Conservation (phyloP, 1,284 basidiomycete species). For the Rhodotorula sp. region DNA sequence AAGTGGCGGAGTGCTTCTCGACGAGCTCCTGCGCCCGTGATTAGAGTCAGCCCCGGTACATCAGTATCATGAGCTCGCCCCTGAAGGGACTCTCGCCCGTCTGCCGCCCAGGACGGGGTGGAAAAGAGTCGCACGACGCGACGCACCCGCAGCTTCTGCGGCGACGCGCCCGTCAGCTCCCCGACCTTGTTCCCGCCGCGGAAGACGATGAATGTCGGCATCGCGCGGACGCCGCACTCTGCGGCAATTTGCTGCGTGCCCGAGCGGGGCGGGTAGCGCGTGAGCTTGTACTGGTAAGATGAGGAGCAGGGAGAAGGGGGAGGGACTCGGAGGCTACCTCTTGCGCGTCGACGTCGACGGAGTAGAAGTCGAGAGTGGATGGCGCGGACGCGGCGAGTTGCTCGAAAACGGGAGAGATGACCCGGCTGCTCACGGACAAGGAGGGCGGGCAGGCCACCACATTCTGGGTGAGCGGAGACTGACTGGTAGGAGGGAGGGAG, state of each 20-base stretch:
- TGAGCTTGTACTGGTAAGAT: no score
- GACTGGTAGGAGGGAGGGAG: not conserved
- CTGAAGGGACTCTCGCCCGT: no score
- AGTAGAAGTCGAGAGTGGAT: slow-evolving; percentile 66
- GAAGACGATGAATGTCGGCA: slow-evolving; percentile 79
- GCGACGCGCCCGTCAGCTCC: slow-evolving; percentile 65
- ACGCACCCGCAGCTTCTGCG: slow-evolving; percentile 56
- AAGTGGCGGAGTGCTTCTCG: not conserved
- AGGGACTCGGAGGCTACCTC: slow-evolving; percentile 56
- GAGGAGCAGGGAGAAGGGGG: slow-evolving; percentile 55
- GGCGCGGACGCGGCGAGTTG: slow-evolving; percentile 58
- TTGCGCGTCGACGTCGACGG: slow-evolving; percentile 71
- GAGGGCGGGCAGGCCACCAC: no score
- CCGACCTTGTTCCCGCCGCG: slow-evolving; percentile 66
- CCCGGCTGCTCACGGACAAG: slow-evolving; percentile 62
- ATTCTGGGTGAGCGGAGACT: not conserved
- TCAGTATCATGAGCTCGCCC: no score
- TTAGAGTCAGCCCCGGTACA: no score
- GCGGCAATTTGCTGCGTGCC: slow-evolving; percentile 54
- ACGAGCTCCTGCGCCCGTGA: not conserved
- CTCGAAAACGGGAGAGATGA: slow-evolving; percentile 76
- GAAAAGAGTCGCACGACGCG: not conserved
- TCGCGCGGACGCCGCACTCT: slow-evolving; percentile 72
- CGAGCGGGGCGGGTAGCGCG: not conserved
- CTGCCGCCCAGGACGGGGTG: no score